Base-by-base conservation (phyloP, 176 grass and related monocot genomes). In the Secale cereale region DNA sequence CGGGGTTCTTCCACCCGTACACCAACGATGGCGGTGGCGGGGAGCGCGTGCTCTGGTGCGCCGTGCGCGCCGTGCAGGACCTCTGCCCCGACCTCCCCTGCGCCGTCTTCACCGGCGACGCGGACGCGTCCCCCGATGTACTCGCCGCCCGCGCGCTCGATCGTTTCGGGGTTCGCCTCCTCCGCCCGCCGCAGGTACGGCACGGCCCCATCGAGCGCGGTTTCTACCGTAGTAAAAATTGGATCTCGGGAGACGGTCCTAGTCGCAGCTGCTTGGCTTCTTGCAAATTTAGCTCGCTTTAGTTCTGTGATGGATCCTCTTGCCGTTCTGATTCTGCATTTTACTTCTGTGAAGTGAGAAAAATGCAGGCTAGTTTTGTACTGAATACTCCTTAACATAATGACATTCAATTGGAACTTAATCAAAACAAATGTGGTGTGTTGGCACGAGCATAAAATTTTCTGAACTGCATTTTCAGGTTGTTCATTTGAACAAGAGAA, bases 1-100 rank as follows among this genome's bases (percentile, higher is more conserved):
- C 65, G 7, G 93, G 87, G 1, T 99, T 99, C 88, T 96, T 99
- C 88, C 97, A 96, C 83, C 93, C 91, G 7, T 99, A 96, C 90
- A 96, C 97, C 65, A 99, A 99, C 70, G 97, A 96, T 29, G 97
- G 93, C 15, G 97, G 93, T 25, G 93, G 93, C 23, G 97, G 97
- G 37, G 97, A 96, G 81, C 88, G 97, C 36, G 93, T 99, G 74
- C 81, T 99, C 50, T 99, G 97, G 97, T 99, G 97, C 81, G 91
- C 97, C 10, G 90, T 99, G 27, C 85, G 86, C 66, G 97, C 91
- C 10, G 79, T 96, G 39, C 97, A 99, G 78, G 86, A 96, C 52
- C 91, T 94, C 70, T 81, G 76, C 56, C 87, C 96, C 1, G 90
- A 65, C 40, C 81, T 99, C 37, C 90, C 92, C 27, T 94, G 91